Percentiles rank a stretch among this genome's conserved stretches.
Evolutionary conservation across 2,329 filamentous ascomycete species (phyloP).

Genomic region (Sclerotinia spermophila): DNA sequence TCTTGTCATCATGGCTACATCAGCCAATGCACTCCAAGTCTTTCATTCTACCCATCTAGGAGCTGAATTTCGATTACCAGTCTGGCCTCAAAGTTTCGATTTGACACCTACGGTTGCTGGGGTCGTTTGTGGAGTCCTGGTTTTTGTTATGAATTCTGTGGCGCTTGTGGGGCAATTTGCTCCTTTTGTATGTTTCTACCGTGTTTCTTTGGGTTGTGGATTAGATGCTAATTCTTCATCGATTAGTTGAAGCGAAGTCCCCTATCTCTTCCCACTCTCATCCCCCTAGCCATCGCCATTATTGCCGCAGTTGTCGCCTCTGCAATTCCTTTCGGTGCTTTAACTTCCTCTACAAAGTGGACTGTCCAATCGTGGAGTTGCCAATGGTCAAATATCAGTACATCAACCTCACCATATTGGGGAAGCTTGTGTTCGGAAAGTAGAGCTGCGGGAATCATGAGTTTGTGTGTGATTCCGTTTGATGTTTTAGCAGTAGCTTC

Average conservation of each 20-base stretch:
- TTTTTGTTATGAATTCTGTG: constrained; percentile 47
- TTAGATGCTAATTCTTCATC: neutral
- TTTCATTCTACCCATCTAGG: constrained; percentile 52
- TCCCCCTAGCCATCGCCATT: constrained; percentile 44
- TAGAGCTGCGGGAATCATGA: constrained; percentile 51
- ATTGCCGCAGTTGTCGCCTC: constrained; percentile 50
- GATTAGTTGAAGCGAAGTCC: constrained; percentile 22
- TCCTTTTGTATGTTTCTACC: constrained; percentile 45
- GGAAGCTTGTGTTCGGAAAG: constrained; percentile 54
- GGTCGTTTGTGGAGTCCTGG: constrained; percentile 49
- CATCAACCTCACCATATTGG: constrained; percentile 53
- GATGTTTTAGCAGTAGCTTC: constrained; percentile 47
- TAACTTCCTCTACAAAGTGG: constrained; percentile 49
- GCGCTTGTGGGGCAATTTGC: constrained; percentile 50
- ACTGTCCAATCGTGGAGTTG: constrained; percentile 61
- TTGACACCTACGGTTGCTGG: constrained; percentile 54
- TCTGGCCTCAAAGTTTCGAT: constrained; percentile 58
- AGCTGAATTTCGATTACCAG: constrained; percentile 48
- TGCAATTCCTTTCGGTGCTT: constrained; percentile 55
- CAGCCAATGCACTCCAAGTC: constrained; percentile 51
- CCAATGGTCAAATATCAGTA: constrained; percentile 53
- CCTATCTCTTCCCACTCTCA: constrained; percentile 35
- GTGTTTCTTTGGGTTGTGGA: neutral
- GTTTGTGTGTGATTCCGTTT: constrained; percentile 54
- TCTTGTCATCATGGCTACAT: constrained; percentile 51